Base-by-base conservation (phyloP, 495 filamentous ascomycete genomes). In the Xeromyces bisporus region DNA sequence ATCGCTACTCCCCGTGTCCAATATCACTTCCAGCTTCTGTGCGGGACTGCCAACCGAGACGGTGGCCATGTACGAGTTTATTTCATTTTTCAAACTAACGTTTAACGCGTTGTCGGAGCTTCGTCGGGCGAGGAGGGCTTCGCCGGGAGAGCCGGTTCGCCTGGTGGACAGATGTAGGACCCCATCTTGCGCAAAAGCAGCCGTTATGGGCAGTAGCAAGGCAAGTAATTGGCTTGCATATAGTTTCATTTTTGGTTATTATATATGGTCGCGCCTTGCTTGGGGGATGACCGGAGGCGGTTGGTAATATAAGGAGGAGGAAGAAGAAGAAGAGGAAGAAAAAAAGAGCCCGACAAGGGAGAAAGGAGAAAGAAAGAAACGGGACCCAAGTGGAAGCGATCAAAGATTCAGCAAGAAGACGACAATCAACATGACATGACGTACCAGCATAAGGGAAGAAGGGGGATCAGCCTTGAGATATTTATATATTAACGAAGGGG, bases 1-100 rank as follows among this genome's bases (percentile, higher is more conserved):
- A 55, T 96, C 86, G 41, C 81, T 89, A 47, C 82, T 91, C 16
- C 81, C 81, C 7, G 81, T 89, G 41, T 89, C 81, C 32, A 89
- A 44, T 37, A 80, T 71, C 45, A 87, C 43, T 14, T 69, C 62
- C n/a, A 85, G 31, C 3, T 41, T 51, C 40, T 75, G 73, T 13
- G 62, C 40, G 12, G 80, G 80, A 11, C 81, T 83, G 21, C 81
- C 81, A 36, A 89, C 41, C 7, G 69, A 75, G 23, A 70, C 58
- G 46, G 82, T 82, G 35, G 73, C 66, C 45, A 71, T 77, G 44
- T 89, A 89, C 10, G 21, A 10, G 37, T 45, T 31, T 40, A 62
- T 54, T 47, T 63, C 56, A 35, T 67, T 67, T 25, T 57, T 47
- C 28, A 67, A 39, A 6, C 35, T 11, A 7, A n/a, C 8, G n/a